Conservation (phyloP, 2,329 filamentous ascomycete genomes). For the Paecilomyces dactylethromorphus region DNA sequence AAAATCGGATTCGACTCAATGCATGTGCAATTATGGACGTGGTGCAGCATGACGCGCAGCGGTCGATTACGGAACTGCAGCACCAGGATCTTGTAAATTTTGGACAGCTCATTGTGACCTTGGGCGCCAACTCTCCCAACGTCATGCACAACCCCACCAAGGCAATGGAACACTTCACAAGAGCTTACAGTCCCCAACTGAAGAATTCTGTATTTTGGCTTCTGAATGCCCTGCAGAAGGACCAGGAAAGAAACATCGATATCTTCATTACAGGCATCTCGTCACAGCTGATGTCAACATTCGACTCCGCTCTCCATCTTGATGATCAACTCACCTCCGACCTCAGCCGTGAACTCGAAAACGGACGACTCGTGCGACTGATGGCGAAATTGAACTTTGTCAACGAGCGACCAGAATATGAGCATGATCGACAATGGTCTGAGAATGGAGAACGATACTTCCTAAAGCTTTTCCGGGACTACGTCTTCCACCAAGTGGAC, state of each 20-base stretch:
- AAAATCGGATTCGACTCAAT: constrained; percentile 80
- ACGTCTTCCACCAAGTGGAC: constrained; percentile 95
- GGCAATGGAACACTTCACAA: constrained; percentile 68
- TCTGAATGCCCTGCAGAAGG: constrained; percentile 56
- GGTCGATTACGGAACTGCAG: constrained; percentile 68
- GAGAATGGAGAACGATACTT: constrained; percentile 90
- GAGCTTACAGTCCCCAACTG: constrained; percentile 70
- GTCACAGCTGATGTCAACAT: constrained; percentile 64
- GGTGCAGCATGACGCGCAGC: constrained; percentile 68
- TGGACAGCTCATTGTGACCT: constrained; percentile 73
- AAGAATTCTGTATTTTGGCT: constrained; percentile 79
- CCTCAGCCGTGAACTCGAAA: constrained; percentile 77
- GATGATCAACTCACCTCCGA: constrained; percentile 68
- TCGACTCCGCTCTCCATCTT: constrained; percentile 73
- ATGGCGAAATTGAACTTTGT: constrained; percentile 78
- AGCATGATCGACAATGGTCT: constrained; percentile 72
- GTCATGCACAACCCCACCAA: constrained; percentile 59
- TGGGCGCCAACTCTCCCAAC: constrained; percentile 63
- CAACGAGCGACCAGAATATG: constrained; percentile 83
- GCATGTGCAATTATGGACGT: constrained; percentile 88
- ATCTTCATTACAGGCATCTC: constrained; percentile 74
- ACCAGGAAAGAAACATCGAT: constrained; percentile 64
- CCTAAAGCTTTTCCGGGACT: constrained; percentile 92
- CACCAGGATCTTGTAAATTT: constrained; percentile 82
- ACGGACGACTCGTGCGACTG: constrained; percentile 74